These are phyloP conservation scores for Recurvomyces mirabilis DNA, from an alignment of 495 filamentous ascomycete genomes.

Conservation along the genomic window DNA sequence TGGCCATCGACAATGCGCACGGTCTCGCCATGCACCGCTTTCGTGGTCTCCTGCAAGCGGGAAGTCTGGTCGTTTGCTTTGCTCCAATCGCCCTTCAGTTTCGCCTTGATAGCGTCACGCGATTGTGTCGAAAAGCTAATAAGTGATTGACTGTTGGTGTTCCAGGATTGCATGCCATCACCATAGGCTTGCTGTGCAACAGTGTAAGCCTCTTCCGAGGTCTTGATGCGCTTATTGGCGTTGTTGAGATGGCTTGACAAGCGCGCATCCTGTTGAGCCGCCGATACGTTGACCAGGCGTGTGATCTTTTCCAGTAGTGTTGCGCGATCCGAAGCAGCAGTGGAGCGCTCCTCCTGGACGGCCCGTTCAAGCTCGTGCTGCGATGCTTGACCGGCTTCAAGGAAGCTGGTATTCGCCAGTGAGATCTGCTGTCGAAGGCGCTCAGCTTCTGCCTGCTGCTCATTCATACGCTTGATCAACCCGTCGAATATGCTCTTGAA, in stretches of 20 bases:
- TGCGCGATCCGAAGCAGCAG: conserved; percentile 63
- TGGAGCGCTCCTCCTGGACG: conserved; percentile 61
- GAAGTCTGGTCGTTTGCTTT: conserved; percentile 67
- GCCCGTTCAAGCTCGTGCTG: conserved; percentile 58
- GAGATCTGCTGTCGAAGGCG: conserved; percentile 57
- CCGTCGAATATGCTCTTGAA: conserved; percentile 78
- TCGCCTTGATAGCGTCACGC: conserved; percentile 62
- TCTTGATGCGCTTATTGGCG: conserved; percentile 20
- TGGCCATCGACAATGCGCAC: conserved; percentile 83
- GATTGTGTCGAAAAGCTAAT: conserved; percentile 60
- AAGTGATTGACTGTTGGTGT: conserved; percentile 53
- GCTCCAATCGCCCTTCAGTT: conserved; percentile 80
- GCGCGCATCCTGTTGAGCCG: conserved; percentile 60
- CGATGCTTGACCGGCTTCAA: conserved; percentile 54
- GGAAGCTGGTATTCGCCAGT: conserved; percentile 50
- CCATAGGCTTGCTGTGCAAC: conserved; percentile 51
- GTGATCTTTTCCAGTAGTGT: conserved; percentile 66
- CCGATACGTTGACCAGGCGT: conserved; percentile 58
- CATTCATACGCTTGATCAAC: conserved; percentile 55
- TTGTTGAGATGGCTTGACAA: conserved; percentile 41
- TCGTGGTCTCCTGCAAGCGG: conserved; percentile 68
- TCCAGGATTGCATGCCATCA: conserved; percentile 65
- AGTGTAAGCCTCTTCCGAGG: conserved; percentile 9
- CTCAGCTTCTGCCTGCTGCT: conserved; percentile 71
- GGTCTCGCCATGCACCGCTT: conserved; percentile 84